Percentiles rank a stretch among this genome's conserved stretches.
phyloP scores from a whole-genome alignment of 2,329 filamentous ascomycete genomes.

The Bretziella fagacearum region DNA sequence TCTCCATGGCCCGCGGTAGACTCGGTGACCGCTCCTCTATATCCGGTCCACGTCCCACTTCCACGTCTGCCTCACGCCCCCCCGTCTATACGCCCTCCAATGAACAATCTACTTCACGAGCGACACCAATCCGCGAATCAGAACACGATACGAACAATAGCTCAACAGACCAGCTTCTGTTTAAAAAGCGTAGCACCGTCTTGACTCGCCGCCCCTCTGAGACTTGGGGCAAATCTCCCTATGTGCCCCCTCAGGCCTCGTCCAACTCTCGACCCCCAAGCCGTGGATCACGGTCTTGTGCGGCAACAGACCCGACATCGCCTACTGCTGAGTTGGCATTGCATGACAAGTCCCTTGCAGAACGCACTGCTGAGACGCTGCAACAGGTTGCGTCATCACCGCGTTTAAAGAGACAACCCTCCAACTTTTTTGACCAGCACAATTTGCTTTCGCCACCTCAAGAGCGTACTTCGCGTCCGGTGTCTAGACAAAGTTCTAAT shows the following conservation, averaged over 20 bases:
- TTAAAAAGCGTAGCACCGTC: conserved; percentile 15
- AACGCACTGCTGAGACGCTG: conserved; percentile 74
- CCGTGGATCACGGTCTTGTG: conserved; percentile 8
- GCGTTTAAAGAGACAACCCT: conserved; percentile 44
- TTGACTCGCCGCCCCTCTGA: conserved; percentile 22
- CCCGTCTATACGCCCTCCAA: conserved; percentile 2
- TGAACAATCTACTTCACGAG: conserved; percentile 1
- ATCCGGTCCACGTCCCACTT: background rate
- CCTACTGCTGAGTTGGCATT: background rate
- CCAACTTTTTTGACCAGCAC: conserved; percentile 51
- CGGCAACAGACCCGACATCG: conserved; percentile 15
- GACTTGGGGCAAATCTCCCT: conserved; percentile 11
- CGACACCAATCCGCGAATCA: conserved; percentile 5
- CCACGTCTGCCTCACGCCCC: conserved; percentile 1
- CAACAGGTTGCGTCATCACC: conserved; percentile 65
- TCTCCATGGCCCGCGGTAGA: conserved; percentile 7
- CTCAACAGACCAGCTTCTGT: conserved; percentile 2
- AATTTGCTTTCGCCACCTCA: conserved; percentile 16
- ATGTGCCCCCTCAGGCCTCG: conserved; percentile 9
- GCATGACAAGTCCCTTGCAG: conserved; percentile 36
- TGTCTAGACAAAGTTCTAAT: conserved; percentile 6
- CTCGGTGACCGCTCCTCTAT: conserved; percentile 7
- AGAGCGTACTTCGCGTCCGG: conserved; percentile 20
- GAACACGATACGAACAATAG: background rate
- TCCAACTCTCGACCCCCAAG: conserved; percentile 6